These are phyloP conservation scores for Microbotryum violaceum DNA, from an alignment of 1,284 basidiomycete genomes.

Conservation along the genomic window DNA sequence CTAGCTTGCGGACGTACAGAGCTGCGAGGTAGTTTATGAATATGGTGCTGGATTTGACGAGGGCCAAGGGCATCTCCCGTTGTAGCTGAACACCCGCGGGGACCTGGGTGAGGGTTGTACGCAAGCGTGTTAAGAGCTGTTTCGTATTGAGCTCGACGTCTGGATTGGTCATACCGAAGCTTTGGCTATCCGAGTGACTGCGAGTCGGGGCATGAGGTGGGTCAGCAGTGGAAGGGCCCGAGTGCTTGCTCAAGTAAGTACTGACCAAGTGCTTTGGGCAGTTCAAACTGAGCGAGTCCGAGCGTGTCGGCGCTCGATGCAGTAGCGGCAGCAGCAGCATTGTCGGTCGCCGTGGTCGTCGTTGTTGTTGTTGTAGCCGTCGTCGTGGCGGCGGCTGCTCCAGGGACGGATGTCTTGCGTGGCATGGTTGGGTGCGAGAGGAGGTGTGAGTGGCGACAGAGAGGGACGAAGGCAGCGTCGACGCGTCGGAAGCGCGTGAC, in stretches of 20 bases:
- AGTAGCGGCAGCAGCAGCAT: neutral
- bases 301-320: neutral
- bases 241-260: neutral
- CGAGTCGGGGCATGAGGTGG: neutral
- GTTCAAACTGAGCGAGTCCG: constrained; percentile 22
- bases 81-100: constrained; percentile 23
- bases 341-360: neutral
- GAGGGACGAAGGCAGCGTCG: too few relatives aligned
- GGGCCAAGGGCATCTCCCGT: constrained; percentile 31
- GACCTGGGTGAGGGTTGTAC: constrained; percentile 10
- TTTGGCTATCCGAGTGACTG: constrained; percentile 22
- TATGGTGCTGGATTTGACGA: constrained; percentile 32
- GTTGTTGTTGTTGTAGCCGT: neutral
- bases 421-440: neutral
- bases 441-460: too few relatives aligned
- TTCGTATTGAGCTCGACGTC: neutral
- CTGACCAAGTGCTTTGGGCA: constrained; percentile 27
- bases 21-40: constrained; percentile 36
- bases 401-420: constrained; percentile 6
- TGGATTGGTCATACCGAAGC: constrained; percentile 5
- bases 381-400: neutral
- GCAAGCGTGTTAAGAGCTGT: neutral
- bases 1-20: constrained; percentile 21
- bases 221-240: neutral
- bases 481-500: too few relatives aligned